Conservation (phyloP, 164 flowering plant species). For the Sedum album region DNA sequence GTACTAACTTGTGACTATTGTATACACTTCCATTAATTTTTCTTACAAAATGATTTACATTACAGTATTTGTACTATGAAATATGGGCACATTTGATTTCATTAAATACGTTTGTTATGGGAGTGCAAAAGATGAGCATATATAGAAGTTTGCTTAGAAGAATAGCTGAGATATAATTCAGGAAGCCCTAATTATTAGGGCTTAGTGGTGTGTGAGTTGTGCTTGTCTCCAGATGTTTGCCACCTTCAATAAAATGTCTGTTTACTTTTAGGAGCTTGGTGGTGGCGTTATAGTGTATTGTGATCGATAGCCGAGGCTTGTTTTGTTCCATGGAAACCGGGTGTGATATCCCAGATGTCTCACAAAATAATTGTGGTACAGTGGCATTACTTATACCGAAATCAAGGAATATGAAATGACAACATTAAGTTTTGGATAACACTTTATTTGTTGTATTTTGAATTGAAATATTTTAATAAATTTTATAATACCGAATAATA, state of each 20-base stretch:
- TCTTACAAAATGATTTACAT: not conserved
- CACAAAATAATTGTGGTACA: not conserved
- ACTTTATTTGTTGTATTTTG: constrained; percentile 2
- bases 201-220: constrained; percentile 2
- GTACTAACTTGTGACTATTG: not conserved
- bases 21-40: not conserved
- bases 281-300: not conserved
- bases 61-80: not conserved
- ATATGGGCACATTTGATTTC: not conserved
- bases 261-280: not conserved
- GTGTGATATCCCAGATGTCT: constrained; percentile 1
- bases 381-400: not conserved
- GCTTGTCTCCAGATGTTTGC: constrained; percentile 6
- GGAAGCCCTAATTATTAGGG: constrained; percentile 1
- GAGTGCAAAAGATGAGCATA: not conserved
- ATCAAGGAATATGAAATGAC: not conserved
- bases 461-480: not conserved
- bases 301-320: not conserved
- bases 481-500: too few species aligned
- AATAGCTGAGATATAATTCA: not conserved
- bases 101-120: not conserved
- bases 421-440: not conserved
- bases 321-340: constrained; percentile 5
- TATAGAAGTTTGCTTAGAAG: not conserved
- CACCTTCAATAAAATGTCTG: not conserved